phyloP scores from a whole-genome alignment of 768 basidiomycete genomes.

The Coprinopsis cinerea region DNA sequence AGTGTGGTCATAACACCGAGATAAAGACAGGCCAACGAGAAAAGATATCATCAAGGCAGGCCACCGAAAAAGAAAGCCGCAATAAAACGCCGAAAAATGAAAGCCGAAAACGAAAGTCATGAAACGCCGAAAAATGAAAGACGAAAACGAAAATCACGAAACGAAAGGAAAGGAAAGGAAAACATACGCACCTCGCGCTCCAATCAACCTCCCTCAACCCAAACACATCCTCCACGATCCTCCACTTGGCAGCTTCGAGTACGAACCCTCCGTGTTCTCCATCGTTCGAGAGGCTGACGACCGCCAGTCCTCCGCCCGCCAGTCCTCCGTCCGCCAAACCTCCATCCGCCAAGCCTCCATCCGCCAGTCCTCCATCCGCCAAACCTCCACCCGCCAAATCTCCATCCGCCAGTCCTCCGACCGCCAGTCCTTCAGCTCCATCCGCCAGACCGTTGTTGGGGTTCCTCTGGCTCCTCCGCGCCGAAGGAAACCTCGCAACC shows the following conservation, averaged over 20 bases:
- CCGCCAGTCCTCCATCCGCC: neutral
- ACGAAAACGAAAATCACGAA: too few relatives aligned
- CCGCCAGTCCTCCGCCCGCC: conserved; percentile 19
- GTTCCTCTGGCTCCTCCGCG: conserved; percentile 14
- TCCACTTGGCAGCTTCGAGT: conserved; percentile 31
- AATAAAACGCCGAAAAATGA: too few relatives aligned
- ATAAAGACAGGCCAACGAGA: too few relatives aligned
- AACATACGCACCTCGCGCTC: conserved; percentile 19
- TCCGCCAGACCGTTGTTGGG: neutral
- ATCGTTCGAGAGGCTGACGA: conserved; percentile 37
- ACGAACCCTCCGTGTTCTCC: conserved; percentile 26
- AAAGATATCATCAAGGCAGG: too few relatives aligned
- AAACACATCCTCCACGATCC: conserved; percentile 31
- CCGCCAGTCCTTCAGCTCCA: neutral
- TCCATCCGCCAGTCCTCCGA: neutral
- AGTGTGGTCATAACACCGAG: too few relatives aligned
- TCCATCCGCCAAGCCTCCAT: neutral
- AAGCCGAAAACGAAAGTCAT: too few relatives aligned
- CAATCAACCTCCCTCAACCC: conserved; percentile 29
- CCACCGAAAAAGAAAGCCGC: too few relatives aligned
- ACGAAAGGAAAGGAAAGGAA: too few relatives aligned
- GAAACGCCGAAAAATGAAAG: too few relatives aligned
- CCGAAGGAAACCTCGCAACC: conserved; percentile 29
- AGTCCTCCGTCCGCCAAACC: neutral
- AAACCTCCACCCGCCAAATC: too few relatives aligned